These are phyloP conservation scores for Aspergillus caelatus DNA, from an alignment of 2,329 filamentous ascomycete genomes.

Conservation along the genomic window DNA sequence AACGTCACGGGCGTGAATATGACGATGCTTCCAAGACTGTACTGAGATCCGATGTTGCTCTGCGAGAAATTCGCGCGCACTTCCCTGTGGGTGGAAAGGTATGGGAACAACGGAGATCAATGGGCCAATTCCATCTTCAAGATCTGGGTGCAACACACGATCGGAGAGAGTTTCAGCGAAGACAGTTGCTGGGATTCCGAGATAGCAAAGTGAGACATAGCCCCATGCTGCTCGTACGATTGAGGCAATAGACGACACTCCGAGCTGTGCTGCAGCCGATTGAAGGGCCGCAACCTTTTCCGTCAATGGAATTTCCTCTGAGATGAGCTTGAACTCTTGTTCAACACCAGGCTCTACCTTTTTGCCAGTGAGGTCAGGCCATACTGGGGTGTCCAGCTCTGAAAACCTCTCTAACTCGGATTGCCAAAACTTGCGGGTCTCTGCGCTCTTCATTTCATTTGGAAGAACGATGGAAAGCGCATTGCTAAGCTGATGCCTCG, in stretches of 20 bases:
- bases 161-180: conserved; percentile 38
- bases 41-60: conserved; percentile 30
- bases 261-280: conserved; percentile 23
- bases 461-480: conserved; percentile 29
- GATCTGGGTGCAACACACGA: conserved; percentile 29
- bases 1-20: conserved; percentile 33
- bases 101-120: conserved; percentile 38
- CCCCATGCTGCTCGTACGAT: conserved; percentile 35
- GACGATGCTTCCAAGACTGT: conserved; percentile 29
- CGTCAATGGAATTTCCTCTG: conserved; percentile 19
- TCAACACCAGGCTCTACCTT: conserved; percentile 15
- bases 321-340: conserved; percentile 22
- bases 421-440: conserved; percentile 29
- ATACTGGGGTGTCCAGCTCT: conserved; percentile 26
- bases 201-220: conserved; percentile 30
- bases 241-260: conserved; percentile 32
- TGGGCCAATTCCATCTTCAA: conserved; percentile 35
- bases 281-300: conserved; percentile 22
- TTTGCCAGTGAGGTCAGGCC: conserved; percentile 32
- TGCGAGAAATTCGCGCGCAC: conserved; percentile 25
- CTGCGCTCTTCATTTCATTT: conserved; percentile 14
- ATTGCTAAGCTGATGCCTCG: conserved; percentile 31
- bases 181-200: conserved; percentile 29
- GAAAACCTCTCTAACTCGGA: conserved; percentile 26
- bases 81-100: conserved; percentile 32